A percentile compares a stretch with the other conserved stretches of the same genome.
These are phyloP conservation scores for Candida caryicola DNA, from an alignment of 805 yeast genomes.

Conservation along the genomic window DNA sequence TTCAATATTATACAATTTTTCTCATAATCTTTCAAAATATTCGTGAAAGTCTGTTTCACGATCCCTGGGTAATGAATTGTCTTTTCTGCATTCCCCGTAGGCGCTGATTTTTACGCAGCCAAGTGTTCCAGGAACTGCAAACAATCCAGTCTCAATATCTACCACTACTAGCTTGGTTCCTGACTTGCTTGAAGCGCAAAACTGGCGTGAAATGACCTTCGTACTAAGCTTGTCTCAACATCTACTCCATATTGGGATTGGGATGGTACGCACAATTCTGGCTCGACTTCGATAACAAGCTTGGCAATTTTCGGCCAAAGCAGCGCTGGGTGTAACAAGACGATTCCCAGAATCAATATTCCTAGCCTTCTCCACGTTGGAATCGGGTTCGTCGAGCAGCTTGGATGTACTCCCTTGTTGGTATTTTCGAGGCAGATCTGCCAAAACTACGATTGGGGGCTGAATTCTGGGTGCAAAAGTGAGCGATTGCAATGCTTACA, in stretches of 20 bases:
- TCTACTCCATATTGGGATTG: slow-evolving; percentile 61
- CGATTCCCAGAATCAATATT: too few species aligned
- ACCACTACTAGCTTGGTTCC: slow-evolving; percentile 50
- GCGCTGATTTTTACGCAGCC: slow-evolving; percentile 32
- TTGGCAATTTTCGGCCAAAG: slow-evolving; percentile 27
- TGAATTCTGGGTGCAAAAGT: slow-evolving; percentile 40
- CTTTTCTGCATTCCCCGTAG: too few species aligned
- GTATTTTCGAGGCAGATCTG: slow-evolving; percentile 16
- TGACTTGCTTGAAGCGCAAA: slow-evolving; percentile 38
- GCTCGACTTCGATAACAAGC: slow-evolving; percentile 39
- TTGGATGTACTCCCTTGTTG: too few species aligned
- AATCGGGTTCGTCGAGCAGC: too few species aligned
- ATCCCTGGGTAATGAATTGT: too few species aligned
- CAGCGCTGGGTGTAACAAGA: too few species aligned
- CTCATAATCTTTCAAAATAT: too few species aligned
- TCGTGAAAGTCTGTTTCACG: too few species aligned
- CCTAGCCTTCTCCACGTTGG: too few species aligned
- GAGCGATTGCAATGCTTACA: slow-evolving; percentile 44
- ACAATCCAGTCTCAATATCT: slow-evolving; percentile 40
- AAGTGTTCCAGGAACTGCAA: slow-evolving; percentile 34
- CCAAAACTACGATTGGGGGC: slow-evolving; percentile 55
- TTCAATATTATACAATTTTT: too few species aligned
- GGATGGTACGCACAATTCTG: slow-evolving; percentile 55
- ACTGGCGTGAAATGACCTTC: too few species aligned
- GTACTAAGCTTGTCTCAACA: slow-evolving; percentile 15